Base-by-base conservation (phyloP, 2,329 filamentous ascomycete species). In the Bipolaris zeicola region DNA sequence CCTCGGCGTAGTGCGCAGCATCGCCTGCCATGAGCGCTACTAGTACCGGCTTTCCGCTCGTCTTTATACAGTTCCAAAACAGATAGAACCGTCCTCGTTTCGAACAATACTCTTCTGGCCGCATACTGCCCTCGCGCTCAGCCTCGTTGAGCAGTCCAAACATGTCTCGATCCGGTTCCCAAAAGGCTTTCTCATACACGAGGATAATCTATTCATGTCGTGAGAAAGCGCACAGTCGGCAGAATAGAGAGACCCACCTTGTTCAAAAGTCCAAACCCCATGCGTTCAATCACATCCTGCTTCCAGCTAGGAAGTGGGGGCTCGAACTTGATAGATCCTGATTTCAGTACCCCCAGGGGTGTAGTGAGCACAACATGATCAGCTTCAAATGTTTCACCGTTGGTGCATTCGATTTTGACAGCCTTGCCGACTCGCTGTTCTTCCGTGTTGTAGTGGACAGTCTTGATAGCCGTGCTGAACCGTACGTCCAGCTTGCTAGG, bases 21-120 rank as follows among this genome's bases (percentile, higher is more conserved):
- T 97, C 91, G 20, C 95, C 95, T 47, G 94, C 94, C 94, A 99
- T 97, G 26, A 99, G 83, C 7, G 92, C 95, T 58, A 98, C 87
- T 22, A 97, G 82, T 49, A 92, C 92, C 34, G 79, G 95, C 34
- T 96, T 81, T 0, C 96, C 96, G 43, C 90, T 92, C 3, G 91
- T 96, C 65, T 92, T 91, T 58, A 92, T 89, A 52, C 92, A 92
- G 68, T 99, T 98, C 85, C 96, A 98, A 85, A 96, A 98, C 66
- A 99, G 86, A 70, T 98, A 99, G 77, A 96, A 96, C 22, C 93
- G 89, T n/a, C 94, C 94, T 50, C 94, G 87, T 59, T 87, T 88
- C 3, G 84, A 81, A 5, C 87, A 82, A 69, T 98, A 98, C 63
- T 96, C 90, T 48, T 85, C 84, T 68, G 96, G 92, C 42, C 87